A percentile compares a stretch with the other conserved stretches of the same genome.
Evolutionary conservation across 129 eudicot species (phyloP).

Genomic region (Ambrosia artemisiifolia): DNA sequence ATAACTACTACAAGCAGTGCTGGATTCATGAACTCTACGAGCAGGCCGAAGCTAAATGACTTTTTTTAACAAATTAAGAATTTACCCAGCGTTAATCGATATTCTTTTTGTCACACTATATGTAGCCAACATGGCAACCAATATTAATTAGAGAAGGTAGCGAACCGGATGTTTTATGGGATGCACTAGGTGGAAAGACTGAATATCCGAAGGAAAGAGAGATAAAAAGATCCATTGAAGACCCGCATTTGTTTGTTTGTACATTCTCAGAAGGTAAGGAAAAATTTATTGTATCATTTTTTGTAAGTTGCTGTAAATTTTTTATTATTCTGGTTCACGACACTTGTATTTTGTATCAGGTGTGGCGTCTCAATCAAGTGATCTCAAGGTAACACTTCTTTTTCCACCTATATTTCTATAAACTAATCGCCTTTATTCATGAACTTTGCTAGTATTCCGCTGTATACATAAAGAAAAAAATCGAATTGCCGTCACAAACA

Average conservation of each 20-base stretch:
- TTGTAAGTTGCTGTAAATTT: slow-evolving; percentile 4
- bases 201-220: slow-evolving; percentile 69
- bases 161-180: slow-evolving; percentile 67
- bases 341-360: slow-evolving; percentile 29
- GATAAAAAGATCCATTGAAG: slow-evolving; percentile 42
- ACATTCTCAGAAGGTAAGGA: slow-evolving; percentile 35
- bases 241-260: slow-evolving; percentile 66
- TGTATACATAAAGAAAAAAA: neutral
- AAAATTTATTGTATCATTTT: neutral
- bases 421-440: neutral
- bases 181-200: slow-evolving; percentile 58
- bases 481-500: too few species aligned
- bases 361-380: slow-evolving; percentile 27
- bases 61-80: too few species aligned
- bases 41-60: too few species aligned
- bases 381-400: slow-evolving; percentile 47
- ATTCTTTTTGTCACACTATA: neutral
- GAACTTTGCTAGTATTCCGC: neutral
- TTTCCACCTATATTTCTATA: neutral
- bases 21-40: too few species aligned
- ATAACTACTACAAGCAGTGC: too few species aligned
- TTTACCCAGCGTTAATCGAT: too few species aligned
- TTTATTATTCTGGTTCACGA: slow-evolving; percentile 27
- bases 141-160: slow-evolving; percentile 65
- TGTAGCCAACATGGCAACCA: slow-evolving; percentile 69